These are phyloP conservation scores for Fraxinus ornus DNA, from an alignment of 305 asterid species.

Conservation along the genomic window DNA sequence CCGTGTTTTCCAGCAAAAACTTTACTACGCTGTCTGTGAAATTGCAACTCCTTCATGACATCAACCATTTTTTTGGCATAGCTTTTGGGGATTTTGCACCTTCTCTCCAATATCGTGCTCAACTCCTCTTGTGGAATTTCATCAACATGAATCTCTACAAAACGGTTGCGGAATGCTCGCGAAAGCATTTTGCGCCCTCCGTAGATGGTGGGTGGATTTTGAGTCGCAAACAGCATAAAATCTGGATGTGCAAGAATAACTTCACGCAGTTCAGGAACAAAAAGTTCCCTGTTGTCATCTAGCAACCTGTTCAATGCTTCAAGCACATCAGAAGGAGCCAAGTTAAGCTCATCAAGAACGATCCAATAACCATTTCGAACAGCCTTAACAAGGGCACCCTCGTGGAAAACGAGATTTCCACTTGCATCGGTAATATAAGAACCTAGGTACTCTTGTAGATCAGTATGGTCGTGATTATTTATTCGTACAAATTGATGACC, in stretches of 20 bases:
- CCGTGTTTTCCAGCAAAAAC: slow-evolving; percentile 99
- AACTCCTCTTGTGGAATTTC: slow-evolving; percentile 93
- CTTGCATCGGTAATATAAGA: slow-evolving; percentile 83
- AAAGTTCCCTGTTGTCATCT: slow-evolving; percentile 96
- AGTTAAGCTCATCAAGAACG: slow-evolving; percentile 96
- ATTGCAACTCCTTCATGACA: slow-evolving; percentile 93
- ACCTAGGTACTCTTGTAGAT: slow-evolving; percentile 97
- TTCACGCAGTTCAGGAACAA: slow-evolving; percentile 86
- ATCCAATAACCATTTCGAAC: slow-evolving; percentile 93
- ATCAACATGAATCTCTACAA: slow-evolving; percentile 97
- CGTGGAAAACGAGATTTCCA: slow-evolving; percentile 90
- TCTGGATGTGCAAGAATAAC: slow-evolving; percentile 76
- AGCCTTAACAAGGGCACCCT: slow-evolving; percentile 94
- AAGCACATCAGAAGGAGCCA: slow-evolving; percentile 99
- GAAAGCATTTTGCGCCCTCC: slow-evolving; percentile 98
- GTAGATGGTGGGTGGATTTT: slow-evolving; percentile 90
- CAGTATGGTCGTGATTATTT: slow-evolving; percentile 96
- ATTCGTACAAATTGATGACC: slow-evolving; percentile 91
- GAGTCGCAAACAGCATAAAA: slow-evolving; percentile 98
- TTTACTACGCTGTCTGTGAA: slow-evolving; percentile 86
- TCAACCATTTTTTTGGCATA: slow-evolving; percentile 82
- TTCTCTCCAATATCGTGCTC: slow-evolving; percentile 64
- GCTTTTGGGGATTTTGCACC: slow-evolving; percentile 66
- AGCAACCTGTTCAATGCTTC: slow-evolving; percentile 93
- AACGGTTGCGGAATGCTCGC: slow-evolving; percentile 98